Percentiles rank a stretch among this genome's conserved stretches.
phyloP scores from a whole-genome alignment of 2,329 filamentous ascomycete genomes.

The Eutypa lata region DNA sequence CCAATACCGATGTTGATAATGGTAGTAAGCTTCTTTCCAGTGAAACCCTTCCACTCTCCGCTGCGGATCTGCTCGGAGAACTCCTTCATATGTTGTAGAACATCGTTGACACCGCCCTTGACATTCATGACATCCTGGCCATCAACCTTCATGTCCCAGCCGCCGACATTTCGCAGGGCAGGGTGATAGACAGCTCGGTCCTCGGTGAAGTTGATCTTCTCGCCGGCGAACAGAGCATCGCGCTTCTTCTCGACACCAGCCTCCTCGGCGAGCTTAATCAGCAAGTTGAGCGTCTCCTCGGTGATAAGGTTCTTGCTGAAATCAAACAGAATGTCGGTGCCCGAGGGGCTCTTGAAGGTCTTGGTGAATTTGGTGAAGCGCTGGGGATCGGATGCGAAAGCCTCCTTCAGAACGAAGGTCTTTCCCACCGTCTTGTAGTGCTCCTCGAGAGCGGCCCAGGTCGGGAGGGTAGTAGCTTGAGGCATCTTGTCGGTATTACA shows the following conservation, averaged over 20 bases:
- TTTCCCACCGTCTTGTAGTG: constrained; percentile 86
- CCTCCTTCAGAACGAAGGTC: constrained; percentile 88
- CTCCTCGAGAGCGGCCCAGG: constrained; percentile 87
- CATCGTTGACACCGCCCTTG: constrained; percentile 82
- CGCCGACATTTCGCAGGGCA: constrained; percentile 85
- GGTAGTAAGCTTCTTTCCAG: constrained; percentile 94
- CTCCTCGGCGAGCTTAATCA: constrained; percentile 88
- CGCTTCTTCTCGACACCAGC: constrained; percentile 88
- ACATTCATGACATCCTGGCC: constrained; percentile 90
- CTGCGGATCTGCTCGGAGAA: constrained; percentile 94
- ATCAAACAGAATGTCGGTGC: constrained; percentile 89
- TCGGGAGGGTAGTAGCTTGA: constrained; percentile 79
- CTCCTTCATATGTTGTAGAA: constrained; percentile 96
- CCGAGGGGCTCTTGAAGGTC: constrained; percentile 79
- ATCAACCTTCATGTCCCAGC: constrained; percentile 79
- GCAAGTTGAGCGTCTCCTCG: constrained; percentile 82
- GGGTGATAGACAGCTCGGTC: constrained; percentile 93
- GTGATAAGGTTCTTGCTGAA: constrained; percentile 99
- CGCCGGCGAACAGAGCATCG: constrained; percentile 94
- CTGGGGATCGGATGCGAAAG: constrained; percentile 82
- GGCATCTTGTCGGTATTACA: constrained; percentile 53
- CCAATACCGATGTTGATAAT: constrained; percentile 98
- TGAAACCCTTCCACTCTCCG: constrained; percentile 95
- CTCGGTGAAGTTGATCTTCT: constrained; percentile 99
- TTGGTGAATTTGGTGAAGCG: constrained; percentile 90